Base-by-base conservation (phyloP, 2,329 filamentous ascomycete genomes). In the Trichophyton verrucosum region DNA sequence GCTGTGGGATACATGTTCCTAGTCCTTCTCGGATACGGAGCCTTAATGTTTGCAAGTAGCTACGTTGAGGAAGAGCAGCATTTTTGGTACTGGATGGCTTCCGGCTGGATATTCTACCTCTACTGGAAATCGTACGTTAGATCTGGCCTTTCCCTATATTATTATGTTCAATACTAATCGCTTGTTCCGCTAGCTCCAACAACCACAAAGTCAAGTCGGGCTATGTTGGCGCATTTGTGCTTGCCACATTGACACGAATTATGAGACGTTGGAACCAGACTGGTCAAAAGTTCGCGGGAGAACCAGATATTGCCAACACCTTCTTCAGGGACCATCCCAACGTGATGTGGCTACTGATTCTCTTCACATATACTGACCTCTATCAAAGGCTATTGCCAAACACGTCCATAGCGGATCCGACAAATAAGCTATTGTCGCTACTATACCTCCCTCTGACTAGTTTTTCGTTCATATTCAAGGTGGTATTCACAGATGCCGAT, bases 11-110 rank as follows among this genome's bases (percentile, higher is more conserved):
- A 55, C 20, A 27, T 27, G 7, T 55, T 76, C 2, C 64, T 80
- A 1, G 76, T 85, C 33, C 81, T 81, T 0, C 56, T 85, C 0
- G 73, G 81, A 0, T 96, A 97, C 69, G 85, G 86, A 1, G 72
- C 83, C 42, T 95, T 96, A 84, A 97, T 97, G 91, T 97, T 97
- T 74, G 92, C 91, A 8, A 96, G 89, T 71, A 97, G 91, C 69
- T 99, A 94, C 72, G 90, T 99, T 1, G 94, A 99, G 73, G 94
- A 99, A 75, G 94, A 99, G 72, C 94, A 99, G 57, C 90, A 97
- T 66, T 96, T 96, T 71, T 99, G 94, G 94, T 97, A 99, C 74
- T 97, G 92, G 91, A 75, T 84, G 1, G 82, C 86, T 0, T 72
- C 72, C 17, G 75, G 71, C 33, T 78, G 75, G 74, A 74, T 79